phyloP scores from a whole-genome alignment of 768 basidiomycete genomes.

The Calocybe indica region DNA sequence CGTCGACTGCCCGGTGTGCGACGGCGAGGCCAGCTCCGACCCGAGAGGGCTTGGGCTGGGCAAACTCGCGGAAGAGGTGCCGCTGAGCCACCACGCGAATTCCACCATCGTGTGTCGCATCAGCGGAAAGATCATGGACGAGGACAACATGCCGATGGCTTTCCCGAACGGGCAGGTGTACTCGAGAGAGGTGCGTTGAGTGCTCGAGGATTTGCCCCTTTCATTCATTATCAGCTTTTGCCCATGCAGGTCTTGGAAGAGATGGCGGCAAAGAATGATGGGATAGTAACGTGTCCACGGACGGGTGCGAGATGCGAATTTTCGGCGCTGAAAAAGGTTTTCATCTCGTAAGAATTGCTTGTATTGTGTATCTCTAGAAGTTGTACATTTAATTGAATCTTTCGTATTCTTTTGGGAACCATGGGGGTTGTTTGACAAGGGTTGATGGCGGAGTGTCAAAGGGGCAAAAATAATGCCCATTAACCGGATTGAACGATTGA shows the following conservation, averaged over 20 bases:
- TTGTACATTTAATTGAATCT: too few species aligned
- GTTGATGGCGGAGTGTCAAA: too few species aligned
- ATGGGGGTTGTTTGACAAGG: too few species aligned
- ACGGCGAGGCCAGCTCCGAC: slow-evolving; percentile 36
- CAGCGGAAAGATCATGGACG: slow-evolving; percentile 93
- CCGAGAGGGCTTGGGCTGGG: slow-evolving; percentile 50
- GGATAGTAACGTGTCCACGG: slow-evolving; percentile 79
- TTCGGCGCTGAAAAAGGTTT: slow-evolving; percentile 75
- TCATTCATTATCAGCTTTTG: slow-evolving; percentile 7
- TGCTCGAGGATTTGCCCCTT: not conserved
- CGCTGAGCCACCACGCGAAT: slow-evolving; percentile 90
- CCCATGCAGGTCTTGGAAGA: slow-evolving; percentile 70
- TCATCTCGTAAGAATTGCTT: slow-evolving; percentile 58
- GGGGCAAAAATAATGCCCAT: slow-evolving; percentile 21
- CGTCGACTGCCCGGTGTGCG: slow-evolving; percentile 90
- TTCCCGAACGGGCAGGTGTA: slow-evolving; percentile 92
- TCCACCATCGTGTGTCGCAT: slow-evolving; percentile 92
- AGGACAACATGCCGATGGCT: slow-evolving; percentile 86
- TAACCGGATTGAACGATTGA: slow-evolving; percentile 36
- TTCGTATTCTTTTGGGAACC: too few species aligned
- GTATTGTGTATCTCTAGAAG: not conserved
- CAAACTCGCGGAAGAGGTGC: slow-evolving; percentile 77
- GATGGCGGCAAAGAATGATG: slow-evolving; percentile 78
- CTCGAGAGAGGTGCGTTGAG: slow-evolving; percentile 70
- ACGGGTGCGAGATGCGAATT: slow-evolving; percentile 63